phyloP scores from a whole-genome alignment of 73 alveolate species.

The Uronychia setigera region DNA sequence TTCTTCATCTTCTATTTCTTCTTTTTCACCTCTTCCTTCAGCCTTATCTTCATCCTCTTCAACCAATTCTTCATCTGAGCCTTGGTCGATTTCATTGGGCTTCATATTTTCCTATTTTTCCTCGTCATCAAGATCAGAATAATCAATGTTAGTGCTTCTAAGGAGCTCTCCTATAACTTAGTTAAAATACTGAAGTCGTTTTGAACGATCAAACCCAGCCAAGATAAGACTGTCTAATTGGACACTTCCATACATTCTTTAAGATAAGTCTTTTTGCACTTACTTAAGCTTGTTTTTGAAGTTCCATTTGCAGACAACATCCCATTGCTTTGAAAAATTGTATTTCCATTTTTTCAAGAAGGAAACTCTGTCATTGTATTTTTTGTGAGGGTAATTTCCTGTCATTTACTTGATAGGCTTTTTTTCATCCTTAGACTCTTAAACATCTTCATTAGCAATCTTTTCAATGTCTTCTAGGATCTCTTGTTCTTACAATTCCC shows the following conservation, averaged over 20 bases:
- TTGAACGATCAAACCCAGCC: slow-evolving; percentile 32
- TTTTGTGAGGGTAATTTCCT: slow-evolving; percentile 65
- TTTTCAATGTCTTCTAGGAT: neutral
- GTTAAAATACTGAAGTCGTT: slow-evolving; percentile 49
- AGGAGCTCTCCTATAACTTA: slow-evolving; percentile 10
- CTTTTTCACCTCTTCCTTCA: too few species aligned
- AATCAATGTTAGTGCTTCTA: neutral
- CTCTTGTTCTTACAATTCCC: too few species aligned
- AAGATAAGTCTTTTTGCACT: neutral
- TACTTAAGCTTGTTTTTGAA: slow-evolving; percentile 54
- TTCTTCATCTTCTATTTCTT: too few species aligned
- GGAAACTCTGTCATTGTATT: slow-evolving; percentile 42
- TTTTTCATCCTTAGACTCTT: slow-evolving; percentile 23
- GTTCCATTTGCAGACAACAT: slow-evolving; percentile 66
- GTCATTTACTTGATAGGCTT: too few species aligned
- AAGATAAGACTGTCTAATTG: slow-evolving; percentile 54
- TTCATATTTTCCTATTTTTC: neutral
- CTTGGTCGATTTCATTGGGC: neutral
- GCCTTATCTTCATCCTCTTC: too few species aligned
- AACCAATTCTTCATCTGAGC: too few species aligned
- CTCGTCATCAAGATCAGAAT: neutral
- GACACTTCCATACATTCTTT: slow-evolving; percentile 64
- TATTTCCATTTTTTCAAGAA: slow-evolving; percentile 59
- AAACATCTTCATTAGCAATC: neutral
- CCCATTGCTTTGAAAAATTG: slow-evolving; percentile 66